Evolutionary conservation across 495 filamentous ascomycete species (phyloP), one percentile per base, ranked within the genome.

Genomic region (Aspergillus baeticus): DNA sequence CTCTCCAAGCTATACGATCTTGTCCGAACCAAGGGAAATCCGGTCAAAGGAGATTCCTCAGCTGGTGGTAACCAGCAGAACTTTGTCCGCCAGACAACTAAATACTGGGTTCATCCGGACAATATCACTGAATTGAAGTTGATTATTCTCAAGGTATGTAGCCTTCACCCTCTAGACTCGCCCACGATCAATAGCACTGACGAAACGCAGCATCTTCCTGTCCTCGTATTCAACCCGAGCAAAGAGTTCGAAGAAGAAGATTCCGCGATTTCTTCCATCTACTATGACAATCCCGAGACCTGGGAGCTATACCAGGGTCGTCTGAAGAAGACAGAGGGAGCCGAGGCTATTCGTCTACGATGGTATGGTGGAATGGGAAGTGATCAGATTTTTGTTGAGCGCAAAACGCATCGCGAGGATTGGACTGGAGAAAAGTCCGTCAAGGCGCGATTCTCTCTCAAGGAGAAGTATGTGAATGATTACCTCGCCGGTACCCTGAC

Each of bases 371-470:
- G 88, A 17, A 97, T 98, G 93, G 83, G 92, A 52, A 89, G 77
- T 50, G 91, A 97, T 59, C 92, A 91, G 37, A 92, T 98, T 35
- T 99, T 98, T 66, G 89, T 99, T 43, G 94, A 99, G 78, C 82
- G 94, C 34, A 99, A 99, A 75, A 98, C 94, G 6, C 94, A 99
- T 74, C 87, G 94, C 10, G 94, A 99, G 70, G 94, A 99, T 69
- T 99, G 94, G 94, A 99, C 94, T 0, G 94, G 94, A 14, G 94
- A 98, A 68, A 97, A 98, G 72, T 96, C 92, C 0, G 94, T 99
- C 67, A 99, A 99, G 70, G 94, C 95, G 6, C 87, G 94, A 36
- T 98, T 99, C 67, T 79, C 87, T 11, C 74, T 92, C 46, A 99
- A 99, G 77, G 94, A 98, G 77, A 99, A 98, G 78, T 86, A 96